phyloP scores from a whole-genome alignment of 352 stramenopile genomes.

The Globisporangium alternatum region DNA sequence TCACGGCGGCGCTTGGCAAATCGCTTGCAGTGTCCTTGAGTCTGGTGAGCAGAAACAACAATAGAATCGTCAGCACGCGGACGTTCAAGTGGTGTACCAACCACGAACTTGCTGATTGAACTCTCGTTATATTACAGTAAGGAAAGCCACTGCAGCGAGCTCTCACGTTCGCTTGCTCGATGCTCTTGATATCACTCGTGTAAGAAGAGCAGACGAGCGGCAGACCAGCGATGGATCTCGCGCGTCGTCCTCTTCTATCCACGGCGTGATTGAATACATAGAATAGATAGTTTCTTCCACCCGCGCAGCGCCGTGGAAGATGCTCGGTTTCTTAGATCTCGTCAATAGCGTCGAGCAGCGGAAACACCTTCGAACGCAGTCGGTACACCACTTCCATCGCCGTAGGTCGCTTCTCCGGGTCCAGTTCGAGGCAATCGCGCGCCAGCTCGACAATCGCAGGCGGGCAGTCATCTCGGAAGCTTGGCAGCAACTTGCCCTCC shows the following conservation, averaged over 20 bases:
- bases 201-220: background rate
- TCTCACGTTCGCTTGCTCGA: background rate
- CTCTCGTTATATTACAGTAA: constrained; percentile 7
- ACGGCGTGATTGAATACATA: constrained; percentile 6
- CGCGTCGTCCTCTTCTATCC: background rate
- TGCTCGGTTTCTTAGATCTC: background rate
- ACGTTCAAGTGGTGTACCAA: background rate
- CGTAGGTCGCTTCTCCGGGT: constrained; percentile 56
- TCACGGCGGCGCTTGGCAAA: background rate
- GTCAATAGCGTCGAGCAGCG: constrained; percentile 22
- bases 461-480: constrained; percentile 66
- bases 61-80: background rate
- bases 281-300: constrained; percentile 10
- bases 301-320: background rate
- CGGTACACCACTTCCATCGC: constrained; percentile 70
- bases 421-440: constrained; percentile 56
- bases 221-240: background rate
- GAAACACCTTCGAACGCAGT: constrained; percentile 50
- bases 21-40: background rate
- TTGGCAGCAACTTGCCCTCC: constrained; percentile 70
- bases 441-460: constrained; percentile 50
- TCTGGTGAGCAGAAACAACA: background rate
- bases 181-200: background rate
- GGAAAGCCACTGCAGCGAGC: background rate
- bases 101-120: constrained; percentile 3